A percentile compares a stretch with the other conserved stretches of the same genome.
These are phyloP conservation scores for Citrus unshiu DNA, from an alignment of 345 rosid genomes.

Conservation along the genomic window DNA sequence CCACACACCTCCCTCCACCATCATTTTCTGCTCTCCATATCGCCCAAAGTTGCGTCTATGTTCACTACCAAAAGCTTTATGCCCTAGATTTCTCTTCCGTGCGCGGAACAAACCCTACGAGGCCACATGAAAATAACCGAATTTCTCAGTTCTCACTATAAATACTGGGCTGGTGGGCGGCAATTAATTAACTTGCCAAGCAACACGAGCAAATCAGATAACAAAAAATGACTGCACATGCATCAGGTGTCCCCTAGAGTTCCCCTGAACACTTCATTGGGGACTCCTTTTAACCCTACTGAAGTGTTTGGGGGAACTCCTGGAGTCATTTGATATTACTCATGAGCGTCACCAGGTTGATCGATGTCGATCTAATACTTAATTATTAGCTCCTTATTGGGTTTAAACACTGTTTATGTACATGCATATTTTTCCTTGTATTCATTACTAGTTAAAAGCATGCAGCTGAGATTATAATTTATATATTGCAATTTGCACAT, in stretches of 20 bases:
- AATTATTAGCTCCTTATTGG: too few species aligned
- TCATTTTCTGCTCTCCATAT: not conserved
- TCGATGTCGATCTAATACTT: not conserved
- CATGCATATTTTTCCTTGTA: too few species aligned
- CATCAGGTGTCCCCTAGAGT: constrained; percentile 35
- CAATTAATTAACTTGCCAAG: not conserved
- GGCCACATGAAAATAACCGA: too few species aligned
- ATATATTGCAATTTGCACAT: too few species aligned
- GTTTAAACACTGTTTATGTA: too few species aligned
- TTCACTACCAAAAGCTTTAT: constrained; percentile 7
- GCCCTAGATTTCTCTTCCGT: not conserved
- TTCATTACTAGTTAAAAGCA: too few species aligned
- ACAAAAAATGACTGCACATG: not conserved
- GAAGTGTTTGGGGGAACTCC: constrained; percentile 70
- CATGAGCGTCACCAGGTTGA: too few species aligned
- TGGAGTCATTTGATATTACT: constrained; percentile 22
- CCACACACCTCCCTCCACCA: not conserved
- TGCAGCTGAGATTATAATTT: too few species aligned
- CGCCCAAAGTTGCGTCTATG: constrained; percentile 14
- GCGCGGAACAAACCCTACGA: not conserved
- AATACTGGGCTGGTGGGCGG: not conserved
- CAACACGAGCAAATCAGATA: not conserved
- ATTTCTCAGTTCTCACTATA: not conserved
- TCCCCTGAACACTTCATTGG: constrained; percentile 44
- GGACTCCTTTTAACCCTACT: constrained; percentile 17